Base-by-base conservation (phyloP, 208 protist genomes). In the Trypanosomatidae sp. region DNA sequence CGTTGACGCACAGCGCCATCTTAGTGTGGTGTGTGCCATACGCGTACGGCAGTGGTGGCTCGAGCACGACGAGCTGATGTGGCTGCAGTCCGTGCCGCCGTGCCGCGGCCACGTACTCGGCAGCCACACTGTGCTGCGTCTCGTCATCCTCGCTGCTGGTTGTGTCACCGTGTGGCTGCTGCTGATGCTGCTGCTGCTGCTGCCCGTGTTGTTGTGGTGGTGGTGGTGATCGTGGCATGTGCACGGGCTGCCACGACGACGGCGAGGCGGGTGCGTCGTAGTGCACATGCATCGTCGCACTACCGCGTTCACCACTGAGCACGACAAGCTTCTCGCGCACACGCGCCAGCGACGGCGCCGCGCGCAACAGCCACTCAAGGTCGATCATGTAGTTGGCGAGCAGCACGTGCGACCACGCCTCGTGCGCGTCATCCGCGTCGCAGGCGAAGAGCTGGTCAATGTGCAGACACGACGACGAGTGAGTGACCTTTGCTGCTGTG, bases 1-100 rank as follows among this genome's bases (percentile, higher is more conserved):
- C 18, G 50, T 85, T 88, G 10, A 87, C 47, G 25, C 57, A 64
- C 11, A 92, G 27, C 1, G 56, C 50, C 33, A 82, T 64, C 55
- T 92, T 92, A n/a, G 66, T 66, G 61, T 92, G 83, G 52, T 92
- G 72, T n/a, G 78, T 85, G 26, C 83, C 83, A 51, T 62, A 92
- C 16, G 78, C 42, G 21, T 81, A 33, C 13, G 78, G 83, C 19
- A 92, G 53, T 10, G 55, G 63, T 3, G 83, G 72, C 38, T 82
- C 58, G 33, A 88, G 38, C 16, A 80, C 66, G 13, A 28, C 63
- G 6, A 91, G 30, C 32, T 54, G 60, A 6, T 65, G 53, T 0
- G 11, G 44, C 2, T 38, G 37, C 4, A 57, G 35, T 6, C n/a
- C 19, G 1, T 50, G 27, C 6, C 22, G n/a, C n/a, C n/a, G n/a